Evolutionary conservation across 2,329 filamentous ascomycete species (phyloP).

Genomic region (Talaromyces albobiverticillius): DNA sequence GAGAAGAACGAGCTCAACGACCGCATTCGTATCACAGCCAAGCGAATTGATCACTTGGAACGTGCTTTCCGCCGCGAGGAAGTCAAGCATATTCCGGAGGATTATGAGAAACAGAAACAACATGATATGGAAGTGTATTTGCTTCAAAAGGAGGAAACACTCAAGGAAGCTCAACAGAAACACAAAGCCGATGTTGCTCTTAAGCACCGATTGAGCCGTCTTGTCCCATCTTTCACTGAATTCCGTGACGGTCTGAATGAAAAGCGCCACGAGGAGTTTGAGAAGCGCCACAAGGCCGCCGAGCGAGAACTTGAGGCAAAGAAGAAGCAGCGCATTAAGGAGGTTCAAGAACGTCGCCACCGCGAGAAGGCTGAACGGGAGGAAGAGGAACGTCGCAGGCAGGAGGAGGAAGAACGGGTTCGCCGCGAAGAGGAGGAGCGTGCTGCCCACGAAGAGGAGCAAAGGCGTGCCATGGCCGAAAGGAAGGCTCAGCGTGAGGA

Average conservation of each 20-base stretch:
- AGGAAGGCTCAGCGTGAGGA: slow-evolving; percentile 62
- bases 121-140: slow-evolving; percentile 78
- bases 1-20: slow-evolving; percentile 97
- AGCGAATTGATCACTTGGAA: slow-evolving; percentile 95
- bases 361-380: slow-evolving; percentile 82
- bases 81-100: slow-evolving; percentile 80
- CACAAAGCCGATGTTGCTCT: slow-evolving; percentile 90
- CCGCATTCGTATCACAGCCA: slow-evolving; percentile 84
- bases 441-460: slow-evolving; percentile 74
- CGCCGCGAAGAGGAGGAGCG: slow-evolving; percentile 83
- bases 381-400: slow-evolving; percentile 72
- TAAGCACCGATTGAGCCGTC: slow-evolving; percentile 83
- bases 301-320: slow-evolving; percentile 92
- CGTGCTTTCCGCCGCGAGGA: slow-evolving; percentile 96
- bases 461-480: slow-evolving; percentile 69
- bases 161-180: slow-evolving; percentile 78
- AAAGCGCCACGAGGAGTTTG: slow-evolving; percentile 89
- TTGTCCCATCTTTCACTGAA: slow-evolving; percentile 78
- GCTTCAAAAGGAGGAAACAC: slow-evolving; percentile 69
- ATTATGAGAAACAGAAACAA: slow-evolving; percentile 81
- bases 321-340: slow-evolving; percentile 82
- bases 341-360: slow-evolving; percentile 77
- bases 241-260: slow-evolving; percentile 82
- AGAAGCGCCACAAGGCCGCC: slow-evolving; percentile 86
- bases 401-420: slow-evolving; percentile 82